These are phyloP conservation scores for Colletotrichum tropicicola DNA, from an alignment of 2,329 filamentous ascomycete genomes.

Conservation along the genomic window DNA sequence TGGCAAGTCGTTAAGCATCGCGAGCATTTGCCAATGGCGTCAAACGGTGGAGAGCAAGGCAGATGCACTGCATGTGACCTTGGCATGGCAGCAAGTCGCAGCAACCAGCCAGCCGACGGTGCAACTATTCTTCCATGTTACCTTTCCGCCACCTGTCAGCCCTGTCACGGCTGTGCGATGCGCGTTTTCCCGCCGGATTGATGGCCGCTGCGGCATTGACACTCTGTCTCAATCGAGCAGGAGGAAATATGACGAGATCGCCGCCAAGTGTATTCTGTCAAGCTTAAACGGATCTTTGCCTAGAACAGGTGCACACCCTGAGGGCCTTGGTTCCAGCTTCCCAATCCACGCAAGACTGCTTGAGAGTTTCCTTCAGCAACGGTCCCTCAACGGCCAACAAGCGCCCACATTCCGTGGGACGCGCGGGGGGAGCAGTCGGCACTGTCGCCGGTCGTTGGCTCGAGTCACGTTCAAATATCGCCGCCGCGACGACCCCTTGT, in stretches of 20 bases:
- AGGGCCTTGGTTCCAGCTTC: background rate
- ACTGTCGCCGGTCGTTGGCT: background rate
- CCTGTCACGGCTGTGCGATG: background rate
- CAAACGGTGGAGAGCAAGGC: background rate
- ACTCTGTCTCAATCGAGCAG: slow-evolving; percentile 14
- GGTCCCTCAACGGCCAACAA: too few species aligned
- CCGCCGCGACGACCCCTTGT: background rate
- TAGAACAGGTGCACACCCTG: background rate
- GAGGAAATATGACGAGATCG: background rate
- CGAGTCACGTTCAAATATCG: slow-evolving; percentile 1
- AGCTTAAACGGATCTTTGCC: slow-evolving; percentile 6
- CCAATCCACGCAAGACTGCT: background rate
- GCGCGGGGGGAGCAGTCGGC: background rate
- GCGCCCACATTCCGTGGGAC: background rate
- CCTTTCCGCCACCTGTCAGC: background rate
- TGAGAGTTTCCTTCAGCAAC: too few species aligned
- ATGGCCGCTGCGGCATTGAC: background rate
- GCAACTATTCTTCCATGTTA: background rate
- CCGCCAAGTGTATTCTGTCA: background rate
- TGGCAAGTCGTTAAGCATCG: slow-evolving; percentile 12
- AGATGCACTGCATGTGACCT: background rate
- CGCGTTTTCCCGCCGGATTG: background rate
- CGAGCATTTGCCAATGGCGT: background rate
- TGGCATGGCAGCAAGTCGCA: background rate
- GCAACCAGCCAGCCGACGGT: background rate